Evolutionary conservation across 306 rosid species (phyloP), one percentile per base, ranked within the genome.

Genomic region (Trifolium subterraneum): DNA sequence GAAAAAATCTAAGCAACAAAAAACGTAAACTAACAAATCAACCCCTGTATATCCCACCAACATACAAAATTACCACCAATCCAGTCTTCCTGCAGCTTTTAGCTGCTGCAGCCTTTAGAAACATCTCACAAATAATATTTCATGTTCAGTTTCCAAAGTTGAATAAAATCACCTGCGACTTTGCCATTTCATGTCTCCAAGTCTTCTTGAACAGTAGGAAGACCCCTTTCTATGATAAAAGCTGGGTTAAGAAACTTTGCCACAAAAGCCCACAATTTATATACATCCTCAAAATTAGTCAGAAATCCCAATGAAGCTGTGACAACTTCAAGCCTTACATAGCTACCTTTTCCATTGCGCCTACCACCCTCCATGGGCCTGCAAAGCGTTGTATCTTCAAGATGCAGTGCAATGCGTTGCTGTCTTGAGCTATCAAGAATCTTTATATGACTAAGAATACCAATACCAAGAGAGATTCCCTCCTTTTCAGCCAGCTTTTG

Each of bases 241-340:
- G 82, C 42, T 5, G 95, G 96, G 80, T 90, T 90, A 27, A 94
- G 95, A 86, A 94, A 94, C 79, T 91, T 94, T 0, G 93, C 92
- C 25, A 91, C 90, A 82, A 94, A 91, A 31, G 89, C 98, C 98
- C 98, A 94, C 79, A 94, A 76, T 85, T 86, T 94, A 80, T 94
- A 88, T 55, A 91, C 94, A 71, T 94, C 98, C 74, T 94, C 98
- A 81, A 91, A 94, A 86, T 94, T 91, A 64, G 95, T 85, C 81
- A 94, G 85, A 87, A 94, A 90, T 12, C 97, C 82, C 19, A 94
- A 80, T 27, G 97, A 88, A 64, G 97, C 98, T 6, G 98, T 94
- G 76, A 90, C 96, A 62, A 91, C 98, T 84, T 91, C 95, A 29
- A 90, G 89, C 71, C 90, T 78, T 33, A 93, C 86, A 65, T 85